Base-by-base conservation (phyloP, 768 basidiomycete species). In the Naematelia encephala region DNA sequence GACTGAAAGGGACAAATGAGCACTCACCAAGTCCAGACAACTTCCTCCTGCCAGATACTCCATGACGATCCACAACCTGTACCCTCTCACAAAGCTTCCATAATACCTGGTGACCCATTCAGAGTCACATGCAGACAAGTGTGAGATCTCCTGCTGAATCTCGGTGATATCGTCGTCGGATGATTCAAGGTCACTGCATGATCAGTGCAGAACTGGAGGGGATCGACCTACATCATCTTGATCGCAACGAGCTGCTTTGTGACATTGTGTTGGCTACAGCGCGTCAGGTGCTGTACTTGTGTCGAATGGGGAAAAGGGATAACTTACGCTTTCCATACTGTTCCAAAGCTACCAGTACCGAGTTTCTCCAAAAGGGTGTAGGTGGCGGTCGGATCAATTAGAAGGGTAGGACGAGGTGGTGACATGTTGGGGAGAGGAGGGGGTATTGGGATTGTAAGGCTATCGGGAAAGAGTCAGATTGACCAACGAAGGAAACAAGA, bases 51-150 rank as follows among this genome's bases (percentile, higher is more conserved):
- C 92, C 54, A 98, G 87, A 78, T 91, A 99, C 78, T 99, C 96
- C 96, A 99, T 98, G 70, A 99, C 78, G 73, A 99, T 99, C 96
- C 96, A 99, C 22, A 99, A 82, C 78, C 97, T 94, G 82, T 94
- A 98, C 30, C 89, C 86, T 64, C 91, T 86, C 54, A 99, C 91
- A 77, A 99, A 99, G 49, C 91, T 92, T 46, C 91, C 93, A 70
- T 96, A 97, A 77, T 98, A 98, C 47, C 88, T 83, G 43, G 96
- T 98, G 54, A 99, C 90, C 77, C 90, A 91, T 79, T 92, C 91
- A 3, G 93, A 97, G 75, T 93, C 91, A 80, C 92, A 94, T 67
- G 89, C 89, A 0, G 92, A 90, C 26, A 99, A 83, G 77, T 90
- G 96, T 19, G 92, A 89, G 65, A 99, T 99, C 78, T 99, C 96